Conservation (phyloP, 768 basidiomycete species). For the Lactarius pseudohatsudake region DNA sequence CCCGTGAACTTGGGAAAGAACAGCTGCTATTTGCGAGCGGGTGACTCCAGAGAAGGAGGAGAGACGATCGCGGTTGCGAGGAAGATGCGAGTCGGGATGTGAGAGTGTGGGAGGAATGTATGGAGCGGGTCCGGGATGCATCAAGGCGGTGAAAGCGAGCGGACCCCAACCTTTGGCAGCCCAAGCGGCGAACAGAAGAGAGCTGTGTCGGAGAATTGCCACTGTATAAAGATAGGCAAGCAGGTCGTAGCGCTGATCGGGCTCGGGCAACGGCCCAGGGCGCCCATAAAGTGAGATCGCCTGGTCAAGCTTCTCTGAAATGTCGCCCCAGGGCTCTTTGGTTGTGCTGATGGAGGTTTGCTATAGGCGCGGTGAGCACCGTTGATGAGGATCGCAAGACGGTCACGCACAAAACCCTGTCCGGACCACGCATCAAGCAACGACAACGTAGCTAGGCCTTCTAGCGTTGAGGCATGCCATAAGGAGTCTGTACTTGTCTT, state of each 20-base stretch:
- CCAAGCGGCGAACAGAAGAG: conserved; percentile 77
- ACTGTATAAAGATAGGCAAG: conserved; percentile 66
- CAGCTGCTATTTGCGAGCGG: conserved; percentile 61
- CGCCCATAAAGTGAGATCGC: conserved; percentile 60
- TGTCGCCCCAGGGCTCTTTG: conserved; percentile 75
- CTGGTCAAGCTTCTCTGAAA: conserved; percentile 67
- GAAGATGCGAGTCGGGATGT: conserved; percentile 41
- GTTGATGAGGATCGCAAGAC: conserved; percentile 3
- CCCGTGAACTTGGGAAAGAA: conserved; percentile 75
- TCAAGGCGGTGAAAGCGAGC: conserved; percentile 70
- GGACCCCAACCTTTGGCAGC: conserved; percentile 87
- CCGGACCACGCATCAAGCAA: conserved; percentile 85
- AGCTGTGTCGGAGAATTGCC: conserved; percentile 69
- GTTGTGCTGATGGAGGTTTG: conserved; percentile 24
- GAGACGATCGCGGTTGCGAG: conserved; percentile 58
- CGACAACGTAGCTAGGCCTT: conserved; percentile 77
- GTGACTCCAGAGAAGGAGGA: conserved; percentile 68
- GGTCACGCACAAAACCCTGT: conserved; percentile 62
- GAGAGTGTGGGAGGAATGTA: conserved; percentile 60
- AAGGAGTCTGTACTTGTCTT: conserved; percentile 71
- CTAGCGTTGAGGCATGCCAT: conserved; percentile 89
- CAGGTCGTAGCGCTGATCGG: conserved; percentile 57
- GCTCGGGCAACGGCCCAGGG: conserved; percentile 45
- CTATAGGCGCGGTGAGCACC: conserved; percentile 13
- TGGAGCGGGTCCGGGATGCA: conserved; percentile 60